Base-by-base conservation (phyloP, 441 rosid species). In the Erysimum pusillum region DNA sequence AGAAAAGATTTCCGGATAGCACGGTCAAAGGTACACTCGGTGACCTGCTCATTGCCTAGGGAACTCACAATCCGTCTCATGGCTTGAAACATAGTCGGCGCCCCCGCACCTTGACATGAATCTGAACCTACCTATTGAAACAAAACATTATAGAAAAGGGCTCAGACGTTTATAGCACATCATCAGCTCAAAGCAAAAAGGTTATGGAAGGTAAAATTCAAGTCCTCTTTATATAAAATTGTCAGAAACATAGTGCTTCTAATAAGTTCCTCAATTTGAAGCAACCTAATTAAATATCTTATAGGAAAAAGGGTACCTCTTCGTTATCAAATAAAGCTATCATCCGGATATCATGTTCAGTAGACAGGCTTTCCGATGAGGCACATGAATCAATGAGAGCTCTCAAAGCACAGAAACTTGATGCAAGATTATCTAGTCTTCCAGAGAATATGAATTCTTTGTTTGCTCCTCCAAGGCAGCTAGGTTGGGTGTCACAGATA, bases 391-490 rank as follows among this genome's bases (percentile, higher is more conserved):
- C 99, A 73, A 92, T 83, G 36, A 95, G 90, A 74, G 98, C 97
- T 84, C 94, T 86, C 80, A 91, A 79, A 59, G 96, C 96, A 67
- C 98, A 95, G 81, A 83, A 95, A 71, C 97, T 88, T 7, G 97
- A 92, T 73, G 97, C 96, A 65, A 95, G 99, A 84, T 95, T 92
- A 76, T 95, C 98, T 52, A 95, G 80, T 83, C 99, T 91, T 81
- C 99, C 99, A 62, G 99, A 95, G 76, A 89, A 92, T 35, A 95
- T 91, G 75, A 95, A 95, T 53, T 95, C 98, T 68, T 91, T 81
- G 79, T 85, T 91, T 63, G 88, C 98, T 49, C 99, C 99, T 73
- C 98, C 99, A 71, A 92, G 94, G 85, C 98, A 91, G 84, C 99
- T 92, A 59, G 97, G 89, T 84, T 95, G 98, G 48, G 97, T 95